Conservation (phyloP, 2,329 filamentous ascomycete species). For the Acrocalymma vagum region DNA sequence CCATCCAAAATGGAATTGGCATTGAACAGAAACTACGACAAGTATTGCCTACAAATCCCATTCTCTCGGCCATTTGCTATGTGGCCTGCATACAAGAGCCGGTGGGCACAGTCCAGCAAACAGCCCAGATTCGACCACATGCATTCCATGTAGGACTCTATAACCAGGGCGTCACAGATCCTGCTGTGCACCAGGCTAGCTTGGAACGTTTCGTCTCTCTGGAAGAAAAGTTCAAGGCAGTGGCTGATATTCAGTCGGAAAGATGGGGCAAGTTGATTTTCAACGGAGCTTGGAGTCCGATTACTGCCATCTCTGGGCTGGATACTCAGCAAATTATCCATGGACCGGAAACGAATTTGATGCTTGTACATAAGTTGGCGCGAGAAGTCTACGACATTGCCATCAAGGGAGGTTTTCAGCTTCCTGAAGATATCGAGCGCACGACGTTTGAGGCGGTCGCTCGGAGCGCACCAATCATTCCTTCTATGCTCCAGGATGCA, state of each 20-base stretch:
- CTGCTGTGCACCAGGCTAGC: neutral
- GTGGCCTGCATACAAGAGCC: conserved; percentile 10
- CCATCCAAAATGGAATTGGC: conserved; percentile 12
- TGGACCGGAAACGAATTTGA: conserved; percentile 1
- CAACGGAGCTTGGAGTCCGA: conserved; percentile 15
- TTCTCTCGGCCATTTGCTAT: conserved; percentile 13
- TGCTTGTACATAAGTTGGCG: conserved; percentile 2
- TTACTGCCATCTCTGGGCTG: conserved; percentile 11
- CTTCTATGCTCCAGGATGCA: conserved; percentile 11
- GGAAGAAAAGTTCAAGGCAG: conserved; percentile 7
- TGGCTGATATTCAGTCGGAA: conserved; percentile 9
- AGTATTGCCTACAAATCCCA: conserved; percentile 5
- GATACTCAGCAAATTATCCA: conserved; percentile 7
- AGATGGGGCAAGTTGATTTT: conserved; percentile 13
- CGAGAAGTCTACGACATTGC: too few relatives aligned
- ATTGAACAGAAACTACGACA: conserved; percentile 7
- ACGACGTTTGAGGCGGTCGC: conserved; percentile 12
- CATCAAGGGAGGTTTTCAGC: too few relatives aligned
- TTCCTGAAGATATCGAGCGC: conserved; percentile 3
- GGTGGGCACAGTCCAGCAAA: conserved; percentile 9
- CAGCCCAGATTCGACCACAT: conserved; percentile 10
- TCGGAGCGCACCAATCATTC: conserved; percentile 6
- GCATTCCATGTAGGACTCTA: conserved; percentile 11
- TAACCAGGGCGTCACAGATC: too few relatives aligned
- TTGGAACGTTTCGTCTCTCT: conserved; percentile 2